phyloP scores from a whole-genome alignment of 2,329 filamentous ascomycete genomes.

The Fusarium sp. region DNA sequence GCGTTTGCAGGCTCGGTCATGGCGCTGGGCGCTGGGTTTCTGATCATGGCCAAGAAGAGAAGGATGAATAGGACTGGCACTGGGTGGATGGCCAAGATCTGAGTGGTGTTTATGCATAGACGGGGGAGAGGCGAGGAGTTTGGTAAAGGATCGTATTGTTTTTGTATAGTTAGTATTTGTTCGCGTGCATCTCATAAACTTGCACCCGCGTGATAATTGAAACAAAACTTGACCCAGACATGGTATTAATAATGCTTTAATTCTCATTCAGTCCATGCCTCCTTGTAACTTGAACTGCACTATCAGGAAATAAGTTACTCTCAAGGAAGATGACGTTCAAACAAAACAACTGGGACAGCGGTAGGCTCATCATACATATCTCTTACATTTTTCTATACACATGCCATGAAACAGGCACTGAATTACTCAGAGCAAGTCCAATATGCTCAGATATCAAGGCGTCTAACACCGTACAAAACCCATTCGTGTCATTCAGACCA shows the following conservation, averaged over 20 bases:
- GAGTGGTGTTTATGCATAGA: not conserved
- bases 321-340: not conserved
- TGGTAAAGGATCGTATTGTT: not conserved
- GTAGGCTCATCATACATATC: not conserved
- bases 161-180: not conserved
- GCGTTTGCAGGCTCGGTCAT: conserved; percentile 58
- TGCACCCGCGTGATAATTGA: not conserved
- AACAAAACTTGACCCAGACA: no score
- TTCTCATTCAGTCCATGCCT: no score
- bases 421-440: not conserved
- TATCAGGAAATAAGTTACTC: no score
- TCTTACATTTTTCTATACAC: not conserved
- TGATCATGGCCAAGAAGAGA: conserved; percentile 53
- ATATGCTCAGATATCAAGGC: not conserved
- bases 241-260: no score
- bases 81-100: conserved; percentile 56
- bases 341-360: not conserved
- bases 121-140: not conserved
- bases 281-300: no score
- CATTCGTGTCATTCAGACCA: not conserved
- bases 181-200: not conserved
- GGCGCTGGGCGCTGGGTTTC: conserved; percentile 54
- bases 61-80: conserved; percentile 53
- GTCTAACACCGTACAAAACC: not conserved
- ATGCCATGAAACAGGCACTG: not conserved